Evolutionary conservation across 2,329 filamentous ascomycete species (phyloP), one percentile per base, ranked within the genome.

Genomic region (Cladophialophora bantiana): DNA sequence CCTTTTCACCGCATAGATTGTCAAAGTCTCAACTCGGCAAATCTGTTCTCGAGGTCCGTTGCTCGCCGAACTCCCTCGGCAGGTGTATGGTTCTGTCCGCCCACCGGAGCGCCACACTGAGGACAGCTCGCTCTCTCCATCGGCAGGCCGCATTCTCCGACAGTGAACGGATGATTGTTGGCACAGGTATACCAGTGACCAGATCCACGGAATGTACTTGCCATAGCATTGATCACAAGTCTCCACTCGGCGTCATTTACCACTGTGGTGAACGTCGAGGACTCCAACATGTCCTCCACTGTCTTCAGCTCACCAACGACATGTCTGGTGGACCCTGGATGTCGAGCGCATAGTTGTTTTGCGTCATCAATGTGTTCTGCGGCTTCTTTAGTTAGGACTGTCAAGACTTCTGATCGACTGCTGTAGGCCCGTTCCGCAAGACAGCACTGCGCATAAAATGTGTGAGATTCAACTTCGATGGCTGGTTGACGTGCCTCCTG

Each of bases 181-280:
- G 69, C 75, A 68, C 86, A 89, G 0, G 77, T 80, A 74, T 89
- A 89, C 88, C 87, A 90, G 69, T 89, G 86, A 0, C 88, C 88
- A 0, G 83, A 86, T 0, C 84, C 83, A 0, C 60, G 67, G 42
- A 87, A 83, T 67, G 85, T 83, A 0, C 56, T 64, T 0, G 81
- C 74, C 85, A 89, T 88, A 2, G 86, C 85, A 1, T 69, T 60
- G 59, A 84, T 80, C 2, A 88, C 80, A 0, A 78, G 80, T 38
- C 79, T 78, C 73, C 85, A 81, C 76, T 90, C 86, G 2, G 82
- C 80, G 9, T 77, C 79, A 0, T 80, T 83, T 13, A 88, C 81
- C 0, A 78, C 66, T 1, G 76, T 74, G 74, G 87, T 85, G 69
- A 86, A 85, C 0, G 79, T 79, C 0, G 77, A 77, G 7, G 77